Percentiles rank a stretch among this genome's conserved stretches.
phyloP scores from a whole-genome alignment of 169 alveolate species.

The Plasmodium fragile region DNA sequence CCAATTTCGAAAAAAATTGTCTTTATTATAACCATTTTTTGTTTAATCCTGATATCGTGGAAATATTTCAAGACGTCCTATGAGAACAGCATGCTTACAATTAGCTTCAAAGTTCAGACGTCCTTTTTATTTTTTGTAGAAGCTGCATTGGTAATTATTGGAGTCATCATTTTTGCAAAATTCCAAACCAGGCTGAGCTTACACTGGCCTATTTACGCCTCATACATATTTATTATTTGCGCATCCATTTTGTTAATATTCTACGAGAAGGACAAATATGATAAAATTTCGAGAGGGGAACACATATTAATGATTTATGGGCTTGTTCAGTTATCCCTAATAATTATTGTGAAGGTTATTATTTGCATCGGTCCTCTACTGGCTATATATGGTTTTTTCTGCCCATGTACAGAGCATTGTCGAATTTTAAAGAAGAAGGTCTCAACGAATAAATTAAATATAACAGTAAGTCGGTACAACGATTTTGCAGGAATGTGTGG shows the following conservation, averaged over 20 bases:
- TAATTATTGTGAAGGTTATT: constrained; percentile 77
- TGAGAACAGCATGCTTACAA: constrained; percentile 39
- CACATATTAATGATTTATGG: constrained; percentile 77
- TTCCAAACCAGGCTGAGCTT: constrained; percentile 81
- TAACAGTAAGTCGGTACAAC: constrained; percentile 84
- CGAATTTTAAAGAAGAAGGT: constrained; percentile 77
- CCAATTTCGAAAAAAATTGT: constrained; percentile 86
- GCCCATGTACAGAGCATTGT: constrained; percentile 87
- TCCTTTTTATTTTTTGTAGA: constrained; percentile 39
- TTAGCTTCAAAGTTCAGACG: constrained; percentile 45
- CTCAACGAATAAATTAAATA: constrained; percentile 74
- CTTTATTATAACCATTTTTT: constrained; percentile 80
- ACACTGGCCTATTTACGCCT: constrained; percentile 83
- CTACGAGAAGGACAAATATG: constrained; percentile 75
- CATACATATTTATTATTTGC: constrained; percentile 83
- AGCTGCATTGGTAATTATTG: constrained; percentile 59
- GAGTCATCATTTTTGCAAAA: constrained; percentile 81
- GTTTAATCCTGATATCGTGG: constrained; percentile 81
- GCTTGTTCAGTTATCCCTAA: constrained; percentile 78
- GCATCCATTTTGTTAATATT: constrained; percentile 79
- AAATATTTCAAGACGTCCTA: constrained; percentile 33
- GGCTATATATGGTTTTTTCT: constrained; percentile 85
- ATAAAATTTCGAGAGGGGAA: constrained; percentile 72
- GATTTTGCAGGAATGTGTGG: constrained; percentile 87
- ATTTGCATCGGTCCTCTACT: constrained; percentile 80